Conservation (phyloP, 164 flowering plant species). For the Tetrastigma voinierianum region DNA sequence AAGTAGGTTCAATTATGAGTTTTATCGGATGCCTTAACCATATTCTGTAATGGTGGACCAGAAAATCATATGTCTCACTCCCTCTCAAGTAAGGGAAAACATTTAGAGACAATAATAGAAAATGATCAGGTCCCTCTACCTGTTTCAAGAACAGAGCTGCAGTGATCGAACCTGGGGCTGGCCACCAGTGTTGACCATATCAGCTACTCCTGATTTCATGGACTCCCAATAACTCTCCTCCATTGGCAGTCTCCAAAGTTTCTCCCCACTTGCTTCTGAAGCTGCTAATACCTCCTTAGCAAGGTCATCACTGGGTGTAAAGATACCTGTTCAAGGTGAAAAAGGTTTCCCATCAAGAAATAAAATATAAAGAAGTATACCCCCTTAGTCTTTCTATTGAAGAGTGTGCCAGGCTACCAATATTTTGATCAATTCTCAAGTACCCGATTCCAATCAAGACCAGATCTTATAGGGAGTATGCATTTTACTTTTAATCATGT, state of each 20-base stretch:
- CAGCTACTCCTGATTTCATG: conserved; percentile 97
- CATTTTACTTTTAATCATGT: too few relatives aligned
- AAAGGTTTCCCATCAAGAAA: neutral
- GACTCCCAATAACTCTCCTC: conserved; percentile 98
- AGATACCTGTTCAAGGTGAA: conserved; percentile 48
- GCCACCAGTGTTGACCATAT: conserved; percentile 93
- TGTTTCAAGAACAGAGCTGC: conserved; percentile 96
- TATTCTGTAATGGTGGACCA: neutral
- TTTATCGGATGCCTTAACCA: too few relatives aligned
- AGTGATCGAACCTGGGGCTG: conserved; percentile 86
- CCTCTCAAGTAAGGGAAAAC: too few relatives aligned
- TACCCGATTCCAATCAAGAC: too few relatives aligned
- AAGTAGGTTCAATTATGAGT: too few relatives aligned
- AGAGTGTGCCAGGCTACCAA: too few relatives aligned
- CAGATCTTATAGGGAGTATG: too few relatives aligned
- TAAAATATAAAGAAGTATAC: neutral
- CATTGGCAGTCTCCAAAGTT: conserved; percentile 91
- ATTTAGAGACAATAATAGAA: neutral
- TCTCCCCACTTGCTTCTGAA: conserved; percentile 79
- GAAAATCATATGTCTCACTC: neutral
- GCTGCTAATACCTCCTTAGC: conserved; percentile 79
- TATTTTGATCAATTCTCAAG: too few relatives aligned
- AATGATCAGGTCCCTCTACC: conserved; percentile 33
- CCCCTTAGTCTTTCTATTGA: neutral
- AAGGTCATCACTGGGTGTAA: conserved; percentile 87